Evolutionary conservation across 2,329 filamentous ascomycete species (phyloP), one percentile per base, ranked within the genome.

Genomic region (Fusarium chlamydosporum): DNA sequence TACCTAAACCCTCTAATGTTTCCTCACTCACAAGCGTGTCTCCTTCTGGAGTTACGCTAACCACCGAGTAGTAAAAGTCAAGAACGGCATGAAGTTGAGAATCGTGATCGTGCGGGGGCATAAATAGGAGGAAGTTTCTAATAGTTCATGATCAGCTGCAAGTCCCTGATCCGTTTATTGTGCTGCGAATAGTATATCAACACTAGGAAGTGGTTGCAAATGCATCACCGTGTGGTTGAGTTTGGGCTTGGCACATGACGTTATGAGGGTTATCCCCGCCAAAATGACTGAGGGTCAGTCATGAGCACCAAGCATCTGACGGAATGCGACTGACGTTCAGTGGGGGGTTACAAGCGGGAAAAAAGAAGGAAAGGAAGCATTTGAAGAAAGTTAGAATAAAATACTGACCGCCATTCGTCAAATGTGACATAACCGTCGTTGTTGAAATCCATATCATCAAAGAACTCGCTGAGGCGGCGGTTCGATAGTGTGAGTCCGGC

Each of bases 1-100:
- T 97, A 97, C 95, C 95, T 94, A 97, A 85, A 82, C 94, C 92
- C 86, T 97, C 89, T 76, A 97, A 88, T 78, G 91, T 91, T 79
- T 97, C 93, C 82, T 97, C 94, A 83, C 91, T 93, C 75, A 98
- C 90, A 75, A 92, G 86, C 72, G 96, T 96, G 83, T 98, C 96
- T 79, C 96, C 96, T 85, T 99, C 96, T 65, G 93, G 86, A 76
- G 93, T 97, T 78, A 99, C 85, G 79, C 92, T 94, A 77, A 96
- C 90, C 72, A 95, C 92, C 48, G 93, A 91, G 61, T 92, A 91
- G 80, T 97, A 99, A 81, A 96, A 98, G 52, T 93, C 94, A 73
- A 97, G 84, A 56, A 97, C 92, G 54, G 92, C 90, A 76, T 90
- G 89, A 43, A 99, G 86, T 69, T 91, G 91, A 26, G 91, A 89